Percentiles rank a stretch among this genome's conserved stretches.
Conservation (phyloP, 768 basidiomycete species). For the Termitomyces heimii region DNA sequence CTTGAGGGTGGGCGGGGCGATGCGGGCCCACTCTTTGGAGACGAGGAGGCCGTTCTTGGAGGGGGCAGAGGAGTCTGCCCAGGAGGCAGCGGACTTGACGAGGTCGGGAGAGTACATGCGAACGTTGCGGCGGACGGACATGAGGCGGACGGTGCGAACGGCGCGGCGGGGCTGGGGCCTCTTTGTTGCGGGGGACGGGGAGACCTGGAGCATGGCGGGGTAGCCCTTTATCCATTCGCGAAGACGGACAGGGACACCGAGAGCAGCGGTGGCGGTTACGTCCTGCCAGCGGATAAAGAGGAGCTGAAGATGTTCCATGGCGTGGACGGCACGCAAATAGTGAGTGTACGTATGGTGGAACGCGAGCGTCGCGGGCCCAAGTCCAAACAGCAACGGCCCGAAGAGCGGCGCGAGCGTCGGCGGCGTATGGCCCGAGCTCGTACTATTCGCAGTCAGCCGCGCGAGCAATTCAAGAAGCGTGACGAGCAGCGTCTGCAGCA, state of each 20-base stretch:
- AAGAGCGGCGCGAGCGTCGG: constrained; percentile 87
- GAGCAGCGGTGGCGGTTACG: constrained; percentile 45
- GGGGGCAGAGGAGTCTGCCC: constrained; percentile 31
- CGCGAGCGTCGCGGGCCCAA: constrained; percentile 45
- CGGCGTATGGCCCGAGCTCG: constrained; percentile 85
- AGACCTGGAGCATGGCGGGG: constrained; percentile 62
- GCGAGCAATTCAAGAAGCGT: constrained; percentile 80
- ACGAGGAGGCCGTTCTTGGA: constrained; percentile 40
- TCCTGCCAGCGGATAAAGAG: constrained; percentile 85
- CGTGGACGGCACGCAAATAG: constrained; percentile 79
- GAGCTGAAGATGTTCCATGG: constrained; percentile 91
- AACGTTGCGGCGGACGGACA: constrained; percentile 74
- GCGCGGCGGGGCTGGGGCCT: constrained; percentile 68
- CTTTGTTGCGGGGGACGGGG: constrained; percentile 14
- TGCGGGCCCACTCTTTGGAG: constrained; percentile 75
- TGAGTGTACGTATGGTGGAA: constrained; percentile 46
- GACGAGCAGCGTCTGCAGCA: constrained; percentile 54
- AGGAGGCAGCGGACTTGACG: constrained; percentile 53
- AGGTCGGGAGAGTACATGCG: constrained; percentile 86
- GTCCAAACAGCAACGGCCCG: constrained; percentile 84
- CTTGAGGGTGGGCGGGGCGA: constrained; percentile 57
- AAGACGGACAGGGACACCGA: constrained; percentile 78
- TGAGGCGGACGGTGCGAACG: constrained; percentile 69
- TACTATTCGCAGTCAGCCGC: constrained; percentile 77
- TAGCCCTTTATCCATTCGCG: constrained; percentile 91